Evolutionary conservation across 2,329 filamentous ascomycete genomes (phyloP), one percentile per base, ranked within the genome.

Genomic region (Metarhizium brunneum): DNA sequence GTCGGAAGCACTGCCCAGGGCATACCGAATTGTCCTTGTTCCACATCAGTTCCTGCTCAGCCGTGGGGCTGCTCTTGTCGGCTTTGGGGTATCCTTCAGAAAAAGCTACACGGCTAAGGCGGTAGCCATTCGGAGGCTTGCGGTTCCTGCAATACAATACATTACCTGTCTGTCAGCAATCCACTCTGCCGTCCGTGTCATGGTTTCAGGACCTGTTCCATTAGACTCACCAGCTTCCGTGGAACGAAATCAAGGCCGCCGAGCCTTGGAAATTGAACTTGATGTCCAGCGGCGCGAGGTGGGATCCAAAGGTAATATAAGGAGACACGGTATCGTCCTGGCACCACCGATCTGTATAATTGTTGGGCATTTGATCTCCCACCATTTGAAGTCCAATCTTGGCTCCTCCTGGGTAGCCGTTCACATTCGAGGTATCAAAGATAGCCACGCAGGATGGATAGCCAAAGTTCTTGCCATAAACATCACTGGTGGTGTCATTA

Each of bases 251-350:
- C 68, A 78, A 86, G 2, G 81, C 83, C 4, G 75, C 76, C 13
- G 74, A 78, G 13, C 77, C 77, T 47, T 75, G 68, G 2, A 71
- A 66, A 58, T 79, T 78, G 69, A 87, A 87, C 57, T 80, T 79
- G 59, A 87, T 78, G 60, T 86, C 84, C 4, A 87, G 70, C 0
- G 85, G 85, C 1, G 85, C 84, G 66, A 77, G 82, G 62, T 88
- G 84, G 2, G 83, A 58, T 16, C 57, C 57, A 56, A 67, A 66
- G 7, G 64, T 66, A 13, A 66, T 52, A 13, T 50, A 43, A 18
- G 65, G 64, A 47, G 64, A 51, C 29, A 61, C 47, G 8, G 60
- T 61, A 8, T 63, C 51, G 10, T 52, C 40, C 16, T 54, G 55
- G 56, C 65, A 67, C 43, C 54, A 61, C 10, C 56, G 59, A 45